Conservation (phyloP, 2,329 filamentous ascomycete genomes). For the Fusarium piperis region DNA sequence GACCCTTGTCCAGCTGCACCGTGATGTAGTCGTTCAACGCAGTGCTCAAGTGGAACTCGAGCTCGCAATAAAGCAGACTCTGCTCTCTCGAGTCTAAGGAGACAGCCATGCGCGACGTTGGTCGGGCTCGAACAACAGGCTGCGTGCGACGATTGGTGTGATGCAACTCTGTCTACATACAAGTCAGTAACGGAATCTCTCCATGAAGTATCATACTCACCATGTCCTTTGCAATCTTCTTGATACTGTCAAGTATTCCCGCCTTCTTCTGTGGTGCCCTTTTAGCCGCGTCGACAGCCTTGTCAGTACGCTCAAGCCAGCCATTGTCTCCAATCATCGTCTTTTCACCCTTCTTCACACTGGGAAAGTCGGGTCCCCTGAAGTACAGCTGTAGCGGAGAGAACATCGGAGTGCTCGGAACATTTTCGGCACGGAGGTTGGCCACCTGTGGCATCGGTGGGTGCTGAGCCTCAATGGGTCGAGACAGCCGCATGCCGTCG, state of each 20-base stretch:
- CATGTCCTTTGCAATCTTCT: constrained; percentile 65
- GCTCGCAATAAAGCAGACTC: constrained; percentile 67
- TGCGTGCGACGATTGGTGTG: constrained; percentile 47
- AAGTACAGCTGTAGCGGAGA: constrained; percentile 57
- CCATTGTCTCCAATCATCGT: constrained; percentile 64
- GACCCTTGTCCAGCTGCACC: constrained; percentile 64
- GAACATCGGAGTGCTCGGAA: constrained; percentile 44
- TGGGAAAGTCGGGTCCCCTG: constrained; percentile 50
- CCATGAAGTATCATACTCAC: constrained; percentile 47
- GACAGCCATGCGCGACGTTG: constrained; percentile 52
- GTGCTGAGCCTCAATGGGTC: constrained; percentile 11
- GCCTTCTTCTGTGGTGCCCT: constrained; percentile 50
- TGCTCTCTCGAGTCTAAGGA: constrained; percentile 66
- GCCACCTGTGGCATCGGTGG: constrained; percentile 27
- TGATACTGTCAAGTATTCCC: constrained; percentile 57
- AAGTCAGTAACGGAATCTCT: constrained; percentile 10
- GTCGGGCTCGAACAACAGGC: constrained; percentile 42
- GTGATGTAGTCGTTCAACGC: constrained; percentile 63
- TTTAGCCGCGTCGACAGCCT: constrained; percentile 31
- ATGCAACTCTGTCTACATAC: constrained; percentile 49
- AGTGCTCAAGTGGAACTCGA: constrained; percentile 64
- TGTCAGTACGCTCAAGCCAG: constrained; percentile 62
- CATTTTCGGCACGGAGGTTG: constrained; percentile 7
- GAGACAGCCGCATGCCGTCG: constrained; percentile 33
- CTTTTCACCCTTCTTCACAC: constrained; percentile 57